Evolutionary conservation across 805 yeast species (phyloP), one percentile per base, ranked within the genome.

Genomic region (Brettanomyces nanus): DNA sequence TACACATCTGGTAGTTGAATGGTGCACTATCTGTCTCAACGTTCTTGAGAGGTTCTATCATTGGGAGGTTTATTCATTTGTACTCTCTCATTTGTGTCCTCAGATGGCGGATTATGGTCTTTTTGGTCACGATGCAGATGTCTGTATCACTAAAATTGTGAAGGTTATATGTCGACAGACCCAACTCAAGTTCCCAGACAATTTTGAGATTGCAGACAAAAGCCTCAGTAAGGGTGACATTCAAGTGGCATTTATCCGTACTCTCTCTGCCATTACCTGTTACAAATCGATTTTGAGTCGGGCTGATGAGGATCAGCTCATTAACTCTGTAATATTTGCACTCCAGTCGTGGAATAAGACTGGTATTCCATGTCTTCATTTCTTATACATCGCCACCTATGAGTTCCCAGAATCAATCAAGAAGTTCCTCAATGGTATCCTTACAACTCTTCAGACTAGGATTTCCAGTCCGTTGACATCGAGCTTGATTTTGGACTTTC

Each of bases 301-400:
- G 43, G 59, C 56, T 15, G 85, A 79, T 35, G 77, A 79, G 43
- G 89, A 82, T 51, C 73, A 68, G 40, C 63, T 85, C 19, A 68
- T 84, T 14, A 69, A 69, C 39, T 67, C 86, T 0, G 63, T 81
- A 20, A 62, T 80, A 10, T 59, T 68, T 33, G 84, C 85, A 0
- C 58, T 84, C 37, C 71, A 77, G 17, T 77, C 86, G 1, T 81
- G 89, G 85, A 86, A 85, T 43, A 75, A 74, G 43, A 77, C 94
- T 0, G 84, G 86, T 0, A 72, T 80, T 26, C 86, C 94, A 3
- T 75, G 86, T 45, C 72, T 87, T 21, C 86, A 85, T 47, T 78
- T 80, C 31, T 62, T 89, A 41, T 76, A 82, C 4, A 68, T 82
- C 3, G 82, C 90, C 47, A 81, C 95, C 53, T 85, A 82, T 54